Evolutionary conservation across 306 rosid species (phyloP).

Genomic region (Cicer pinnatifidum): DNA sequence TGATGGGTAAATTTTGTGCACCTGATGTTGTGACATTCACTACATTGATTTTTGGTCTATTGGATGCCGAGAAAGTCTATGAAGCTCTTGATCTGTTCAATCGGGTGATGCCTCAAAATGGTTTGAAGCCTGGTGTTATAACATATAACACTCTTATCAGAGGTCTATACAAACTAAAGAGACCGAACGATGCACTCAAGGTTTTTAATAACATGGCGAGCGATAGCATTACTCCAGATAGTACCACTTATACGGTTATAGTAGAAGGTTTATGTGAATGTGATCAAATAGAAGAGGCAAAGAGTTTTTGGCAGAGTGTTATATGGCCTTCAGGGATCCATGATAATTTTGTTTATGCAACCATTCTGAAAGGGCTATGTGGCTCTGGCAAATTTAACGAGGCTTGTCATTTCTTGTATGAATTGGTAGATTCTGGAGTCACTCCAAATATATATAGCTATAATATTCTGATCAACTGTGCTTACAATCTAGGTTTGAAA

Average conservation of each 20-base stretch:
- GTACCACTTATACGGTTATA: slow-evolving; percentile 63
- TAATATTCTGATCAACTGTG: slow-evolving; percentile 73
- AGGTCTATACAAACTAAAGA: slow-evolving; percentile 67
- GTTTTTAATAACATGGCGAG: slow-evolving; percentile 54
- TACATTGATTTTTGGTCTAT: slow-evolving; percentile 65
- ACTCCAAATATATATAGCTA: slow-evolving; percentile 75
- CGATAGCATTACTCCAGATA: slow-evolving; percentile 56
- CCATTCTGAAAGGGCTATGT: slow-evolving; percentile 80
- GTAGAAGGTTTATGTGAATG: slow-evolving; percentile 70
- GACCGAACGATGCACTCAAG: slow-evolving; percentile 58
- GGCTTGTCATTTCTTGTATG: slow-evolving; percentile 85
- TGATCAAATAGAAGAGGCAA: slow-evolving; percentile 72
- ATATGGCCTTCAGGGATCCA: slow-evolving; percentile 86
- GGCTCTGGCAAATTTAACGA: slow-evolving; percentile 55
- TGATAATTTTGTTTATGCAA: slow-evolving; percentile 80
- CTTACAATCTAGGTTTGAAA: slow-evolving; percentile 63
- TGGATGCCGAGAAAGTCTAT: slow-evolving; percentile 59
- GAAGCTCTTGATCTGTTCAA: slow-evolving; percentile 63
- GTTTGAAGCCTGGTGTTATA: slow-evolving; percentile 65
- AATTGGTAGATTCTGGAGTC: slow-evolving; percentile 78
- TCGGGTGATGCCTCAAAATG: slow-evolving; percentile 62
- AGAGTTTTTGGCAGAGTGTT: slow-evolving; percentile 74
- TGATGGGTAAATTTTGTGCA: slow-evolving; percentile 64
- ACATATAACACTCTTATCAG: slow-evolving; percentile 72
- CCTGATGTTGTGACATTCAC: slow-evolving; percentile 86